Conservation (phyloP, 1,139 yeast species). For the Saccharomycopsis crataegensis region DNA sequence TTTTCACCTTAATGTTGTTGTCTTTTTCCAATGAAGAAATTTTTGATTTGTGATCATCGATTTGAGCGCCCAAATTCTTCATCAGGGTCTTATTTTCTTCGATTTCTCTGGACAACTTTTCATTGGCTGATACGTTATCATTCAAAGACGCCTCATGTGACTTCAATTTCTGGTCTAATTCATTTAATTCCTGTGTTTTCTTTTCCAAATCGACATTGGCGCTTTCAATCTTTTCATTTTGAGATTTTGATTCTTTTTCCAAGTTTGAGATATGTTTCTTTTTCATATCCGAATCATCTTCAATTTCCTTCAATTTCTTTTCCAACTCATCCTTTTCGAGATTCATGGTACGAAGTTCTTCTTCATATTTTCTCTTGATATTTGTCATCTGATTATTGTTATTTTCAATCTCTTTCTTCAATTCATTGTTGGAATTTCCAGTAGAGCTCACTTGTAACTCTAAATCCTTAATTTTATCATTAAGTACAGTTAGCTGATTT, state of each 20-base stretch:
- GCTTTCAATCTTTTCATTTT: background rate
- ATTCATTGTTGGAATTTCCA: background rate
- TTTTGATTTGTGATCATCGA: slow-evolving; percentile 8
- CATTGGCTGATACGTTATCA: background rate
- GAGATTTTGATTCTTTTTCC: background rate
- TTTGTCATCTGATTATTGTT: background rate
- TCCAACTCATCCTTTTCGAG: background rate
- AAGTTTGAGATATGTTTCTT: background rate
- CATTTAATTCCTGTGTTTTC: background rate
- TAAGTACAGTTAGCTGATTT: background rate
- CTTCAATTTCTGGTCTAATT: background rate
- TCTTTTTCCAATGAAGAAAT: slow-evolving; percentile 14
- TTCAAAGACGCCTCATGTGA: background rate
- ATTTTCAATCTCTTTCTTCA: background rate
- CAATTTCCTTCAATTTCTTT: background rate
- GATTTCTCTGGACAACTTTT: background rate
- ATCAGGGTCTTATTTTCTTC: background rate
- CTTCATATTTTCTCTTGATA: background rate
- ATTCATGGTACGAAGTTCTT: background rate
- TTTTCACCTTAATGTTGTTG: background rate
- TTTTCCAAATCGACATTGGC: background rate
- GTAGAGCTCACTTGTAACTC: slow-evolving; percentile 17
- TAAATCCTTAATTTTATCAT: slow-evolving; percentile 18
- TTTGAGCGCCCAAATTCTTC: background rate
- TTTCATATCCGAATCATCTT: background rate